These are phyloP conservation scores for Friedmanniomyces simplex DNA, from an alignment of 495 filamentous ascomycete species.

Conservation along the genomic window DNA sequence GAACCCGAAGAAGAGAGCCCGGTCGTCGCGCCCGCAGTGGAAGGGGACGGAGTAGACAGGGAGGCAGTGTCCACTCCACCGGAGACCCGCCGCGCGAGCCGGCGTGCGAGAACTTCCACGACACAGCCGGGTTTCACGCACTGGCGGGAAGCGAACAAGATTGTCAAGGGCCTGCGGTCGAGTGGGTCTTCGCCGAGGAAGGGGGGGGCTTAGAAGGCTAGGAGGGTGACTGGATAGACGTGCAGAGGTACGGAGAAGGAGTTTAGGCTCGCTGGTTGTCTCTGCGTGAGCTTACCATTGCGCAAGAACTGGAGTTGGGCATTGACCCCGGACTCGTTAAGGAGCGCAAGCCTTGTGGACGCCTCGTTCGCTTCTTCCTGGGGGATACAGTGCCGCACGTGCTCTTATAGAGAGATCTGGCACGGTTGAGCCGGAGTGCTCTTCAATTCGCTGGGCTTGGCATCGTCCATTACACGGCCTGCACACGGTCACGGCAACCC, in stretches of 20 bases:
- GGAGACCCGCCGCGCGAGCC: not conserved
- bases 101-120: not conserved
- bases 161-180: not conserved
- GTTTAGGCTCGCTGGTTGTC: not conserved
- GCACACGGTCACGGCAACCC: no score
- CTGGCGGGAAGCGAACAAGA: constrained; percentile 1
- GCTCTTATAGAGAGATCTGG: no score
- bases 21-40: not conserved
- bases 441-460: no score
- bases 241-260: not conserved
- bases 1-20: not conserved
- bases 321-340: no score
- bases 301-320: no score
- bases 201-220: not conserved
- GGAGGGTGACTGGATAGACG: not conserved
- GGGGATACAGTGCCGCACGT: no score
- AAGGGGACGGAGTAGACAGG: no score
- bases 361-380: no score
- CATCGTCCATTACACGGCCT: no score
- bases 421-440: no score
- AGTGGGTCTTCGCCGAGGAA: not conserved
- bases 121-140: not conserved
- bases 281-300: no score
- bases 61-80: not conserved
- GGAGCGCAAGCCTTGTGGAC: no score